Evolutionary conservation across 441 rosid genomes (phyloP).

Genomic region (Gossypium lobatum): DNA sequence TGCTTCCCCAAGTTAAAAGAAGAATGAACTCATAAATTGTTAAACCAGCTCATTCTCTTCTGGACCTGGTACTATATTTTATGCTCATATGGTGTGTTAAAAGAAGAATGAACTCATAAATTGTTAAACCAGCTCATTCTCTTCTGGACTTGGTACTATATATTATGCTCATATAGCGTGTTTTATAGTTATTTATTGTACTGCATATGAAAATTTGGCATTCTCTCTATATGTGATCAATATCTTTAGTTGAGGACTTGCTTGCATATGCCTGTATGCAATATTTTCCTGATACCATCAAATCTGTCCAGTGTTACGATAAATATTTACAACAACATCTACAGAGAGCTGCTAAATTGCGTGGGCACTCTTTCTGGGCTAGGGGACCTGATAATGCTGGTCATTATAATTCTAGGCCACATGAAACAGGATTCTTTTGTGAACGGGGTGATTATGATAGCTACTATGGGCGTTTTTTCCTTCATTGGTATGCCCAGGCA

Average conservation of each 20-base stretch:
- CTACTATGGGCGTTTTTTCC: slow-evolving; percentile 73
- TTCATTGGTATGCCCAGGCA: slow-evolving; percentile 62
- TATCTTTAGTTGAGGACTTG: slow-evolving; percentile 1
- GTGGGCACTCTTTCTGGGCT: slow-evolving; percentile 63
- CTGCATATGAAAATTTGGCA: neutral
- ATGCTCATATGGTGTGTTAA: neutral
- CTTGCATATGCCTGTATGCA: neutral
- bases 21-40: slow-evolving; percentile 7
- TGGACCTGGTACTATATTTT: neutral
- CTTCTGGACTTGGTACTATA: neutral
- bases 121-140: slow-evolving; percentile 1
- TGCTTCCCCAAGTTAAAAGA: neutral
- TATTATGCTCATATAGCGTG: neutral
- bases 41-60: neutral
- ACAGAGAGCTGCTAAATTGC: slow-evolving; percentile 51
- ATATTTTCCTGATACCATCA: slow-evolving; percentile 2
- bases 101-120: slow-evolving; percentile 2
- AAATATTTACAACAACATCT: slow-evolving; percentile 56
- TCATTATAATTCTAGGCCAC: slow-evolving; percentile 62
- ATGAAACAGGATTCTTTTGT: slow-evolving; percentile 64
- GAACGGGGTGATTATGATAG: slow-evolving; percentile 76
- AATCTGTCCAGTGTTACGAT: slow-evolving; percentile 57
- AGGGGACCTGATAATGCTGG: slow-evolving; percentile 72
- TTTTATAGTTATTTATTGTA: neutral
- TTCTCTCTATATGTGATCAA: neutral